Conservation (phyloP, 2,329 filamentous ascomycete species). For the Corniculantispora saksenae region DNA sequence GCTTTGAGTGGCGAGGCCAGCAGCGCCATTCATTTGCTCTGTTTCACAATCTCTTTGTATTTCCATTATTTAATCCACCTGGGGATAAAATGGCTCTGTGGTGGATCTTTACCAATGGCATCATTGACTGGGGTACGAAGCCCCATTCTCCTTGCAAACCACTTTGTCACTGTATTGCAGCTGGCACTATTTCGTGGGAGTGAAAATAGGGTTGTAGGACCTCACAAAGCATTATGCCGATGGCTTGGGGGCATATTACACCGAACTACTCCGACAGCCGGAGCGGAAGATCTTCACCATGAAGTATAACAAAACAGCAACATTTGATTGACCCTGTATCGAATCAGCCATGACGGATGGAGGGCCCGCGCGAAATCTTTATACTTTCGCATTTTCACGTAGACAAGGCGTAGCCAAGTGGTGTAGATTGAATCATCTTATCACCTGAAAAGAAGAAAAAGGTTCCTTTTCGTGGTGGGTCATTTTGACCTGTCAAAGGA, state of each 20-base stretch:
- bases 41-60: constrained; percentile 1
- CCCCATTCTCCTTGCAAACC: background rate
- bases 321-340: too few relatives aligned
- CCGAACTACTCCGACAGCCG: background rate
- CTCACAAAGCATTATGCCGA: background rate
- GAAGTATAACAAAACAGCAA: background rate
- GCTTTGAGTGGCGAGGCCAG: background rate
- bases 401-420: too few relatives aligned
- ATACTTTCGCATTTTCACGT: background rate
- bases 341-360: background rate
- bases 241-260: background rate
- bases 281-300: background rate
- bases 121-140: background rate
- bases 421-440: background rate
- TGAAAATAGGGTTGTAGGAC: background rate
- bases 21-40: background rate
- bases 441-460: background rate
- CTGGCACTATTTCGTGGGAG: background rate
- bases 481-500: constrained; percentile 10
- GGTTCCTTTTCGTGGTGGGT: background rate
- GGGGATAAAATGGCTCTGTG: background rate
- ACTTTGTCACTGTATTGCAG: background rate
- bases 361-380: background rate
- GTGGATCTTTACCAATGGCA: constrained; percentile 11
- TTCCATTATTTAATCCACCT: constrained; percentile 1